These are phyloP conservation scores for Adansonia digitata DNA, from an alignment of 345 rosid genomes.

Conservation along the genomic window DNA sequence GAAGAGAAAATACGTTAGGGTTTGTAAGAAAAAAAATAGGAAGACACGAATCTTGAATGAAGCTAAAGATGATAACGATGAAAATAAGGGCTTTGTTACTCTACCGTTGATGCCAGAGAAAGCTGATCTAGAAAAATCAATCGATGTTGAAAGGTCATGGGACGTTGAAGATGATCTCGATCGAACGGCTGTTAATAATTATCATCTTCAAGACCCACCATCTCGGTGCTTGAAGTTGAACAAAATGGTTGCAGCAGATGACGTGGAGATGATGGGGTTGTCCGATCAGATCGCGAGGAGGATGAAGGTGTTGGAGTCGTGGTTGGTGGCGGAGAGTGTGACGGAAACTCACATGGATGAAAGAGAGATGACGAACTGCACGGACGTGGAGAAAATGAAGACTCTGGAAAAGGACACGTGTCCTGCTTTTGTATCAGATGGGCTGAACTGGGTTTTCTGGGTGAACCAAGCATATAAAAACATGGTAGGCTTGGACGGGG, in stretches of 20 bases:
- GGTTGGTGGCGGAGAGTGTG: conserved; percentile 45
- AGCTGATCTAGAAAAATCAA: conserved; percentile 1
- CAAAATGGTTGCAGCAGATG: not conserved
- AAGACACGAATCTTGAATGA: not conserved
- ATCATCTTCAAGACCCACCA: not conserved
- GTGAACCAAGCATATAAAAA: conserved; percentile 44
- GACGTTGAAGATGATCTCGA: not conserved
- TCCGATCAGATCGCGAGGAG: not conserved
- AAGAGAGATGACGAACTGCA: conserved; percentile 19
- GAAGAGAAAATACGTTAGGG: conserved; percentile 19
- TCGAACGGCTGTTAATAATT: not conserved
- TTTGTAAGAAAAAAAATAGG: not conserved
- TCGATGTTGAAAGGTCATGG: not conserved
- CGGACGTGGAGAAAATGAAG: conserved; percentile 32
- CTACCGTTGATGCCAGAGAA: conserved; percentile 12
- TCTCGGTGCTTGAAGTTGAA: not conserved
- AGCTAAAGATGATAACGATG: not conserved
- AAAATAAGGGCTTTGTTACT: not conserved
- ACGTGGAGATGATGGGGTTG: not conserved
- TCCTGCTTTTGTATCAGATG: conserved; percentile 50
- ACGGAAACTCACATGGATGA: conserved; percentile 20
- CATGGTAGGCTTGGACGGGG: conserved; percentile 16
- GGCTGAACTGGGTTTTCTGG: conserved; percentile 33
- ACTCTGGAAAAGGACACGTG: conserved; percentile 35
- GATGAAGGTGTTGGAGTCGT: conserved; percentile 27